Evolutionary conservation across 148 eudicot species (phyloP), one percentile per base, ranked within the genome.

Genomic region (Persicaria maculosa): DNA sequence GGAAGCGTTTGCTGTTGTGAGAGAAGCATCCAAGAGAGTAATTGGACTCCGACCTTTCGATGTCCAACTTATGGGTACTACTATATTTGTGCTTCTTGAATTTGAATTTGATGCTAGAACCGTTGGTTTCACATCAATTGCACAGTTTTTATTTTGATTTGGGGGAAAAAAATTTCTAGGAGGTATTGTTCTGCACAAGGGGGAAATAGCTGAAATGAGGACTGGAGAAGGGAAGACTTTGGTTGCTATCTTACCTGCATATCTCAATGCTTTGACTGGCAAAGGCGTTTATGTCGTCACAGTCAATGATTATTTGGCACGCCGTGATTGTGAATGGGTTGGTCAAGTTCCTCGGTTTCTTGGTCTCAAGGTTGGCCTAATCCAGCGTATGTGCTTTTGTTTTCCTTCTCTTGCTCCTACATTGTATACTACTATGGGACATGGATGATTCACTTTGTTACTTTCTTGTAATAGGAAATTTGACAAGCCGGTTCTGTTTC

Each of bases 281-380:
- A 85, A 87, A 78, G 98, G 98, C 64, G 97, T 95, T 77, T 91
- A 95, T 81, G 91, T 92, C 78, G 97, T 95, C 74, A 95, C 98
- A 25, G 98, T 95, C 75, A 95, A 95, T 84, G 98, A 95, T 81
- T 95, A 95, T 84, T 77, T 95, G 77, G 98, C 98, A 12, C 92
- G 97, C 65, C 85, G 97, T 81, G 98, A 95, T 82, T 95, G 97
- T 80, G 98, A 95, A 81, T 95, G 98, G 98, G 98, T 95, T 82
- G 98, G 98, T 84, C 98, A 95, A 86, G 96, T 95, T 73, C 93
- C 93, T 57, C 90, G 98, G 68, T 95, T 95, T 80, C 98, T 95
- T 43, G 98, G 98, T 77, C 81, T 95, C 85, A 92, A 89, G 85
- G 94, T 95, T 79, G 98, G 98, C 88, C 88, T 95, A 76, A 87